phyloP scores from a whole-genome alignment of 192 early-diverging fungal genomes.

The Linnemannia schmuckeri region DNA sequence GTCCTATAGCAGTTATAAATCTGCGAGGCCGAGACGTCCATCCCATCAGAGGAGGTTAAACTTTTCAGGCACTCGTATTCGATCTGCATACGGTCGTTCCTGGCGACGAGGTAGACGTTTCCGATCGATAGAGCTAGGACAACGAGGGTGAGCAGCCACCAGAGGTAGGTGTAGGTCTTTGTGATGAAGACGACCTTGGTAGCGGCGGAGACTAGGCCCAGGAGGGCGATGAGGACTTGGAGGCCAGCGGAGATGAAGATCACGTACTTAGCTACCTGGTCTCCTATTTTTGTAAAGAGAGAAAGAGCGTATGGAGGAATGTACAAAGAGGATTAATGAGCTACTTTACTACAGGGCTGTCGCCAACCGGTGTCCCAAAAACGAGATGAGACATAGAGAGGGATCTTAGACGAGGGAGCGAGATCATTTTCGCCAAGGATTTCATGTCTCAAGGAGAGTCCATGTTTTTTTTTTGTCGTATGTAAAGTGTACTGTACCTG shows the following conservation, averaged over 20 bases:
- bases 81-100: slow-evolving; percentile 26
- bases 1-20: slow-evolving; percentile 25
- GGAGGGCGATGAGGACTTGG: slow-evolving; percentile 31
- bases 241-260: slow-evolving; percentile 34
- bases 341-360: too few species aligned
- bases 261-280: slow-evolving; percentile 29
- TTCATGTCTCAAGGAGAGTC: background rate
- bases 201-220: slow-evolving; percentile 32
- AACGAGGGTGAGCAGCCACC: slow-evolving; percentile 38
- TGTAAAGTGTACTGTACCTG: slow-evolving; percentile 15
- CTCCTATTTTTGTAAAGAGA: slow-evolving; percentile 5
- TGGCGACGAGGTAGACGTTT: slow-evolving; percentile 28
- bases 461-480: background rate
- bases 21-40: slow-evolving; percentile 10
- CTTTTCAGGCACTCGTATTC: slow-evolving; percentile 18
- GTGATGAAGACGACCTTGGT: slow-evolving; percentile 45
- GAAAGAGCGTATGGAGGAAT: too few species aligned
- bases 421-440: background rate
- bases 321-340: too few species aligned
- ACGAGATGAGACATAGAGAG: too few species aligned
- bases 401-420: too few species aligned
- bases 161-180: slow-evolving; percentile 15
- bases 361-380: too few species aligned
- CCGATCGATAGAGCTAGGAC: slow-evolving; percentile 42
- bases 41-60: slow-evolving; percentile 12